phyloP scores from a whole-genome alignment of 2,329 filamentous ascomycete genomes.

The Calonectria pauciramosa region DNA sequence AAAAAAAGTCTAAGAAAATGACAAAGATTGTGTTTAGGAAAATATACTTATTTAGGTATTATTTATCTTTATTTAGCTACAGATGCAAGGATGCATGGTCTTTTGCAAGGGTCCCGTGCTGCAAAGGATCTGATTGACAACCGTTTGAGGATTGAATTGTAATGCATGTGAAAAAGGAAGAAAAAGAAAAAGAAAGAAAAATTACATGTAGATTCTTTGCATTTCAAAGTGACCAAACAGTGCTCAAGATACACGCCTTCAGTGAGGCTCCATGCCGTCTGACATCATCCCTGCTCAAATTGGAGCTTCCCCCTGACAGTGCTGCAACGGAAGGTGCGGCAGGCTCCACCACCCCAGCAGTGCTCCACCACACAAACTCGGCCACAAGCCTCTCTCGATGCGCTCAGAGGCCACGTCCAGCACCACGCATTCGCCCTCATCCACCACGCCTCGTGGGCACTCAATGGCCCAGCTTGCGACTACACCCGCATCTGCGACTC shows the following conservation, averaged over 20 bases:
- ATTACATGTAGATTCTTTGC: background rate
- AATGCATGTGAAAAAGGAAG: no score
- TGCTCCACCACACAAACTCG: slow-evolving; percentile 43
- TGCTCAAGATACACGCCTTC: background rate
- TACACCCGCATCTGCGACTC: slow-evolving; percentile 31
- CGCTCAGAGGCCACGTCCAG: slow-evolving; percentile 38
- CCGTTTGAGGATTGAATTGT: no score
- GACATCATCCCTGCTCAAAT: background rate
- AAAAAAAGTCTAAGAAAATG: no score
- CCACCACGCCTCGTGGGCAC: slow-evolving; percentile 26
- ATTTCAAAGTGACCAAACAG: background rate
- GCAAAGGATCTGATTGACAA: no score
- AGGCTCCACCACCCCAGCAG: slow-evolving; percentile 15
- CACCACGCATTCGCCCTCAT: slow-evolving; percentile 27
- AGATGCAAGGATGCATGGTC: no score
- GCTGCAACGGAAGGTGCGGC: slow-evolving; percentile 23
- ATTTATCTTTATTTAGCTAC: no score
- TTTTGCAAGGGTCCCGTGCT: no score
- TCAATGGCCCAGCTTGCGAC: slow-evolving; percentile 46
- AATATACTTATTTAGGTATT: no score
- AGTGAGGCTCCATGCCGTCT: background rate
- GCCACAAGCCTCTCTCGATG: slow-evolving; percentile 30
- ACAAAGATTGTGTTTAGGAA: no score
- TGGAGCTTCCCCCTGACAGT: slow-evolving; percentile 9
- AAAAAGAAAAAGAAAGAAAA: background rate